Evolutionary conservation across 1,139 yeast genomes (phyloP).

Genomic region (Arxiozyma slooffiae): DNA sequence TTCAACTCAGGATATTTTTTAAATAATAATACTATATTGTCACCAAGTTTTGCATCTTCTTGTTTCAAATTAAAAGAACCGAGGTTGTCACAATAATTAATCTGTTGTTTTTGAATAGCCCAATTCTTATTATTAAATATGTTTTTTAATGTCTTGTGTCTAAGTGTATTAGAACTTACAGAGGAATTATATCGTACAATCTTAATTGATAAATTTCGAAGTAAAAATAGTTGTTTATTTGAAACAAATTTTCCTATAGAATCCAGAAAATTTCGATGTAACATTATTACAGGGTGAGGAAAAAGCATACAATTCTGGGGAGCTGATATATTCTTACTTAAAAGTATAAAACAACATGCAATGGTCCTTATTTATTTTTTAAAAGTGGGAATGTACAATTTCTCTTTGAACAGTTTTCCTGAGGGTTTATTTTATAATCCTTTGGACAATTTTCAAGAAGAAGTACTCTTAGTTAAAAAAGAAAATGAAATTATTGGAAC

Average conservation of each 20-base stretch:
- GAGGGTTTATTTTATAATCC: too few species aligned
- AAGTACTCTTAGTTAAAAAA: too few species aligned
- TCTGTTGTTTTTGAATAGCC: background rate
- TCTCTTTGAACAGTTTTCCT: too few species aligned
- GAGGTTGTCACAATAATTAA: background rate
- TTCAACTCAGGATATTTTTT: background rate
- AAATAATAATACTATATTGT: background rate
- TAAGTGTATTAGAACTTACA: background rate
- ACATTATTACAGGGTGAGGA: background rate
- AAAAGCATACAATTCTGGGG: background rate
- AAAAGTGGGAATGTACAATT: too few species aligned
- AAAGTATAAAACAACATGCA: background rate
- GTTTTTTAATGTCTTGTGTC: background rate
- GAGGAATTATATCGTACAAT: background rate
- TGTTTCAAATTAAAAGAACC: background rate
- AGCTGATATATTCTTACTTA: background rate
- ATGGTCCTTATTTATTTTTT: too few species aligned
- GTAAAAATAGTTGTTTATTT: background rate
- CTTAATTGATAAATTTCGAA: background rate
- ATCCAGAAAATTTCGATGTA: background rate
- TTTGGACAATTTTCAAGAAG: too few species aligned
- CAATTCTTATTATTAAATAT: conserved; percentile 8
- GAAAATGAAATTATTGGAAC: too few species aligned
- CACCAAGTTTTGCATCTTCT: too few species aligned
- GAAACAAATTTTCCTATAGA: background rate